Conservation (phyloP, 2,329 filamentous ascomycete species). For the Botryotinia calthae region DNA sequence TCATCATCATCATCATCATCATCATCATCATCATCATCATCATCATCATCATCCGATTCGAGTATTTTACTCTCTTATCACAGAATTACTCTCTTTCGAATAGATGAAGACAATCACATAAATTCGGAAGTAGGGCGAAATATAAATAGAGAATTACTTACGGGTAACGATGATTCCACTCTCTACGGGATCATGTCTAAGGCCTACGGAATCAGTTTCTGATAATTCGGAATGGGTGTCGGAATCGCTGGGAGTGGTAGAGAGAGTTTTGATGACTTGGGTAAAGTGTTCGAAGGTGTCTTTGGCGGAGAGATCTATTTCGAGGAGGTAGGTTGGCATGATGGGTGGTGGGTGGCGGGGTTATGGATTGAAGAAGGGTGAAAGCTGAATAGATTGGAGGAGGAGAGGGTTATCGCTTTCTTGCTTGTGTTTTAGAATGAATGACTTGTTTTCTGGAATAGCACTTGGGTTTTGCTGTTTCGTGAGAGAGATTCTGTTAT, state of each 20-base stretch:
- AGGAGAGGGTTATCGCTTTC: background rate
- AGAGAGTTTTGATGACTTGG: background rate
- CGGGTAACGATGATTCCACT: background rate
- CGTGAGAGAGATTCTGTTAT: background rate
- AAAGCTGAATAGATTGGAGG: background rate
- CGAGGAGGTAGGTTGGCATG: background rate
- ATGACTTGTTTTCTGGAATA: background rate
- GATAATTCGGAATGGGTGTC: background rate
- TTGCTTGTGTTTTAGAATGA: background rate
- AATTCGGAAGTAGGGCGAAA: too few species aligned
- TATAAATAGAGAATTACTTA: background rate
- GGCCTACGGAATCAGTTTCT: background rate
- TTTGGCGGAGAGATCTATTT: background rate
- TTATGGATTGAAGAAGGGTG: background rate
- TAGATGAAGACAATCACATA: background rate
- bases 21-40: background rate
- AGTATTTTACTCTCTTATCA: background rate
- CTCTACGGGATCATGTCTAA: background rate
- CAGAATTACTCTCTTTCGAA: rapidly evolving
- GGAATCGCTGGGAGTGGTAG: background rate
- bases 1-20: background rate
- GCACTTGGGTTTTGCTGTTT: background rate
- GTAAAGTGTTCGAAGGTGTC: background rate
- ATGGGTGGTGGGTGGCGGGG: background rate
- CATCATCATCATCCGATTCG: background rate